A percentile compares a stretch with the other conserved stretches of the same genome.
These are phyloP conservation scores for Porodaedalea pini DNA, from an alignment of 1,284 basidiomycete genomes.

Conservation along the genomic window DNA sequence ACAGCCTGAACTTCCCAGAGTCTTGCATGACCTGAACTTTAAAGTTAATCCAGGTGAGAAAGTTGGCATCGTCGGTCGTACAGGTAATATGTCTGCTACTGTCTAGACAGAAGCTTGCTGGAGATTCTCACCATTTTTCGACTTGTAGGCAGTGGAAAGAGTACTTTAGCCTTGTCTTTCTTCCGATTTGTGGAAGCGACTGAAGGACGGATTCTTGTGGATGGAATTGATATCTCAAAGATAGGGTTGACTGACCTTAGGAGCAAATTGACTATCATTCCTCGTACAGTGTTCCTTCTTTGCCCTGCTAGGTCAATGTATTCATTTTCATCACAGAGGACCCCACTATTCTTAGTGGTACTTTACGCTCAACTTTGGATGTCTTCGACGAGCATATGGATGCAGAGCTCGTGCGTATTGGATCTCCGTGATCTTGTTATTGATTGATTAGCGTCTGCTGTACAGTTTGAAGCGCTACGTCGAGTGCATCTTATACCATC, in stretches of 20 bases:
- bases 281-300: slow-evolving; percentile 52
- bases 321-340: slow-evolving; percentile 55
- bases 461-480: slow-evolving; percentile 79
- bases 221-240: slow-evolving; percentile 82
- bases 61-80: slow-evolving; percentile 86
- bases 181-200: slow-evolving; percentile 94
- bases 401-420: slow-evolving; percentile 65
- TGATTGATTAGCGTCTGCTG: background rate
- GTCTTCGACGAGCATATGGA: slow-evolving; percentile 89
- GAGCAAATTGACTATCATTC: slow-evolving; percentile 86
- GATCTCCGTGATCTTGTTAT: background rate
- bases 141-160: slow-evolving; percentile 54
- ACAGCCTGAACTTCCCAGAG: slow-evolving; percentile 81
- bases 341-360: slow-evolving; percentile 86
- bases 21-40: slow-evolving; percentile 82
- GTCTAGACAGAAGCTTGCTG: slow-evolving; percentile 22
- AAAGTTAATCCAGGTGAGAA: slow-evolving; percentile 73
- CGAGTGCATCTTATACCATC: slow-evolving; percentile 83
- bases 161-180: slow-evolving; percentile 87
- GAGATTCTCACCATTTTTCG: background rate
- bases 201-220: slow-evolving; percentile 79
- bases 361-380: slow-evolving; percentile 81
- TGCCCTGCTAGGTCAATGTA: background rate
- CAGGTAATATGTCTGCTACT: slow-evolving; percentile 47
- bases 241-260: slow-evolving; percentile 89